Evolutionary conservation across 1,139 yeast species (phyloP).

Genomic region (Insectozyma bohioensis): DNA sequence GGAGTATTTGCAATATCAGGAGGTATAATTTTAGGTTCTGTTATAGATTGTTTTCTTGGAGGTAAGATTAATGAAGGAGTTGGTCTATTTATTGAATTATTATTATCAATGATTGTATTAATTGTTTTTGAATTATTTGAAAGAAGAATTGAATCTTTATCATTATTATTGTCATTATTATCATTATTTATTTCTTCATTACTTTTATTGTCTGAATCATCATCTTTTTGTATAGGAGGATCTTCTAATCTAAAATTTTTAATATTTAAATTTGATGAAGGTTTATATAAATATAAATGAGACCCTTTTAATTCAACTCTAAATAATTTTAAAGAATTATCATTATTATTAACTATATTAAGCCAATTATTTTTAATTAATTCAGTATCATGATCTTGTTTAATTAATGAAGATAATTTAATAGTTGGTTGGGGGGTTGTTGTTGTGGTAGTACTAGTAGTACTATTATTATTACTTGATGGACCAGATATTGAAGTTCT

Average conservation of each 20-base stretch:
- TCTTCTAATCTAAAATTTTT: constrained; percentile 37
- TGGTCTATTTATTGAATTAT: constrained; percentile 1
- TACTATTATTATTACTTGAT: too few relatives aligned
- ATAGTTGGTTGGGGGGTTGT: constrained; percentile 2
- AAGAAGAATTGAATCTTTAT: background rate
- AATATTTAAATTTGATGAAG: constrained; percentile 48
- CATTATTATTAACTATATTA: constrained; percentile 40
- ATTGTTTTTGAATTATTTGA: background rate
- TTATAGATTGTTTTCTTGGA: background rate
- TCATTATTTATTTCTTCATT: background rate
- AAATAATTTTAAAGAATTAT: constrained; percentile 43
- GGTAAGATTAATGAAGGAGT: too few relatives aligned
- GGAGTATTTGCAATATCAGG: constrained; percentile 5
- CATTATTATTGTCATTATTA: background rate
- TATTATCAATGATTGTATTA: constrained; percentile 1
- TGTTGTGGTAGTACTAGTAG: background rate
- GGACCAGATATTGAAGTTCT: background rate
- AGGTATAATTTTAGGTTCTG: background rate
- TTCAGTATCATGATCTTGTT: constrained; percentile 35
- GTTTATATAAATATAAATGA: constrained; percentile 53
- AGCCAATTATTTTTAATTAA: constrained; percentile 42
- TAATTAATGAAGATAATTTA: constrained; percentile 22
- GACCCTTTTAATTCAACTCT: constrained; percentile 70
- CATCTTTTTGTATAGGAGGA: constrained; percentile 6
- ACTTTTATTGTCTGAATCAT: too few relatives aligned